Base-by-base conservation (phyloP, 805 yeast genomes). In the Vanderwaltozyma polyspora region DNA sequence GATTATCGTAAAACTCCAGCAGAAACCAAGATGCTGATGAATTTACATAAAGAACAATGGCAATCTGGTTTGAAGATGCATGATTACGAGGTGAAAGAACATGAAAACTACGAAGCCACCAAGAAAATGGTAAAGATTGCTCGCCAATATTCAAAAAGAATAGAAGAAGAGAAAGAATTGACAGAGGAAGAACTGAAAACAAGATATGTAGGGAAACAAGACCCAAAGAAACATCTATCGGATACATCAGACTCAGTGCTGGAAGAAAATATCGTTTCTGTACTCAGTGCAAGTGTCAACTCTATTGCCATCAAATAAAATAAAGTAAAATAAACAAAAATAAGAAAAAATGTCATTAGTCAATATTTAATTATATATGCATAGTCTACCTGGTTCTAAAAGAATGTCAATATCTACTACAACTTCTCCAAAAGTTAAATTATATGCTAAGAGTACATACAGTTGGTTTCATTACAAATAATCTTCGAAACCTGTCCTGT, bases 171-270 rank as follows among this genome's bases (percentile, higher is more conserved):
- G 58, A 81, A 80, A 56, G 94, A 83, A 44, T 66, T 91, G 45
- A 66, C 76, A 30, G 93, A 82, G 50, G 95, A 84, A 27, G 91
- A 87, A 59, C 71, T 89, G 47, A 85, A 84, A 60, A 89, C 95
- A 6, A 76, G 98, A 55, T 93, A 89, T 53, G 96, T 91, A 25
- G 99, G 99, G 49, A 87, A 85, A 57, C 96, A 89, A 62, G 98
- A 91, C 60, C 99, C 99, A 28, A 91, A 93, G 75, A 91, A 89
- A 66, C 99, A 91, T 65, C 68, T 91, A 49, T 72, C 79, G 31
- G 95, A 84, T 43, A 82, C 93, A 1, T 93, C 95, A 9, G 93
- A 84, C 44, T 66, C 68, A 40, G 67, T 84, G 34, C 74, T 93
- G 48, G 98, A 91, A 60, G 91, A 84, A 34, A 93, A 91, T 55